phyloP scores from a whole-genome alignment of 305 asterid genomes.

The Fraxinus ornus region DNA sequence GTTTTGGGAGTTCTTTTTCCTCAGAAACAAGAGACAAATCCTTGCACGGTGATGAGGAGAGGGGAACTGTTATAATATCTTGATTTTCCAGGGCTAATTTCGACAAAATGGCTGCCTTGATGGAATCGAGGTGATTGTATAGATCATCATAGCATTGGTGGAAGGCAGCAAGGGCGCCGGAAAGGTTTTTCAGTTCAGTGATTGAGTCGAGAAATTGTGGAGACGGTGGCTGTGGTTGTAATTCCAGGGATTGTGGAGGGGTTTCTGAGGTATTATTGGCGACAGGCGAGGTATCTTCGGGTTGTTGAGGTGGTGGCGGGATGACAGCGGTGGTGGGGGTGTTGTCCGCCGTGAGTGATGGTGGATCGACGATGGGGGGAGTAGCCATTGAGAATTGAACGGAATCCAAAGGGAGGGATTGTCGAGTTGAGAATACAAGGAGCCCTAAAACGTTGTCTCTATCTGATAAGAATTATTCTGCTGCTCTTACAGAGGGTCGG shows the following conservation, averaged over 20 bases:
- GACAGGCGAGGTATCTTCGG: constrained; percentile 8
- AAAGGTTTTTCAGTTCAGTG: constrained; percentile 46
- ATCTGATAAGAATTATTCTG: too few relatives aligned
- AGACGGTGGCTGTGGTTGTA: constrained; percentile 28
- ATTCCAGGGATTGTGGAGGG: constrained; percentile 18
- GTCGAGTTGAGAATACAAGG: background rate
- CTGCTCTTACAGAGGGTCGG: too few relatives aligned
- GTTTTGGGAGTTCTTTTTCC: constrained; percentile 14
- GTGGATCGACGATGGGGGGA: constrained; percentile 18
- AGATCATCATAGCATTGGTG: constrained; percentile 59
- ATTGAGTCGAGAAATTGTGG: constrained; percentile 33
- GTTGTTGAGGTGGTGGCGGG: background rate
- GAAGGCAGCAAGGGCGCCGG: constrained; percentile 53
- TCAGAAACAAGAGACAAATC: background rate
- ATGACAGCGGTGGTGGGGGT: background rate
- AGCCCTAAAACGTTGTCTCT: background rate
- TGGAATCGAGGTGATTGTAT: constrained; percentile 48
- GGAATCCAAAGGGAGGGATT: background rate
- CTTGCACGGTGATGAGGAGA: constrained; percentile 3
- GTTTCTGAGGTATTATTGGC: constrained; percentile 19
- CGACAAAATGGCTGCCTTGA: constrained; percentile 44
- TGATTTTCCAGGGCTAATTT: constrained; percentile 32
- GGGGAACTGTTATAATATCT: constrained; percentile 11
- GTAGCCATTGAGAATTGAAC: constrained; percentile 25
- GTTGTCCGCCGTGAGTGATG: constrained; percentile 30